phyloP scores from a whole-genome alignment of 225 moss, liverwort and hornwort genomes.

The Bryum argenteum region DNA sequence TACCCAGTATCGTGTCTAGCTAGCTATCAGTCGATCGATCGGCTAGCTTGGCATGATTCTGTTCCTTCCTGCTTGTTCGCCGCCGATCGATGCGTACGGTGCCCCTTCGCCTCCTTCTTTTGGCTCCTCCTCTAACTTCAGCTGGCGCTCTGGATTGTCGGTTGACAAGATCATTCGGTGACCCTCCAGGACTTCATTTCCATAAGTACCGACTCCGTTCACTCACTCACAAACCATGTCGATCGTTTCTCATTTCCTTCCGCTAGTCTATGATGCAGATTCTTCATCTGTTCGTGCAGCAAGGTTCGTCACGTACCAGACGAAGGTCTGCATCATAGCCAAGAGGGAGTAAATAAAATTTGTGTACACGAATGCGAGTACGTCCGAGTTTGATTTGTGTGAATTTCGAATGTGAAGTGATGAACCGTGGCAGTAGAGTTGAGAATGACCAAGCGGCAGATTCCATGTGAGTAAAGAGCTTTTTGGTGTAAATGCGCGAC shows the following conservation, averaged over 20 bases:
- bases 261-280: constrained; percentile 40
- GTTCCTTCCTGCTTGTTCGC: too few relatives aligned
- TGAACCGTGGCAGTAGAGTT: not conserved
- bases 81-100: too few relatives aligned
- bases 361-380: too few relatives aligned
- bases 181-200: too few relatives aligned
- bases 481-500: constrained; percentile 23
- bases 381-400: too few relatives aligned
- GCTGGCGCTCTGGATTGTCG: not conserved
- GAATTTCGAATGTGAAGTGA: not conserved
- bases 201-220: not conserved
- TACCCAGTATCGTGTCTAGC: too few relatives aligned
- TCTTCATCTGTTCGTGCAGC: constrained; percentile 30
- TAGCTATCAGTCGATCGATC: too few relatives aligned
- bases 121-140: not conserved
- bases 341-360: constrained; percentile 23
- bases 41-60: too few relatives aligned
- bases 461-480: not conserved
- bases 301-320: constrained; percentile 9
- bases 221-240: too few relatives aligned
- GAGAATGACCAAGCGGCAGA: constrained; percentile 9
- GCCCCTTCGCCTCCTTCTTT: not conserved
- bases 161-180: too few relatives aligned
- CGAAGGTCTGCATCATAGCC: constrained; percentile 42
- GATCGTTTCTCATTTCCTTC: constrained; percentile 19